Percentiles rank a stretch among this genome's conserved stretches.
phyloP scores from a whole-genome alignment of 768 basidiomycete genomes.

The Leccinum uliginosum region DNA sequence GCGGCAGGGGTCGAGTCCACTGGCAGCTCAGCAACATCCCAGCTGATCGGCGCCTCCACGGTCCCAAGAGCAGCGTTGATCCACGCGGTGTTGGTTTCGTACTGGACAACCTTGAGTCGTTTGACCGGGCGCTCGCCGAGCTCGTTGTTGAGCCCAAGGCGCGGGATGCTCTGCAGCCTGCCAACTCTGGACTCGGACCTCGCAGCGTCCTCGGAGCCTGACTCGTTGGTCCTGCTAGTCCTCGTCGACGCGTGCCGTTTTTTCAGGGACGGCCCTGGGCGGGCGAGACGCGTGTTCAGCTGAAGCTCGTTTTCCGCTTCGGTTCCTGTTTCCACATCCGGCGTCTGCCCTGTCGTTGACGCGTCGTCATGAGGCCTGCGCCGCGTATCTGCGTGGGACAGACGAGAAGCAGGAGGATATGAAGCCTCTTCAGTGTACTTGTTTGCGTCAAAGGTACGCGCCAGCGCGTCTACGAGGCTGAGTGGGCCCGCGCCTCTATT shows the following conservation, averaged over 20 bases:
- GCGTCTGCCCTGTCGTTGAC: conserved; percentile 4
- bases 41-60: conserved; percentile 16
- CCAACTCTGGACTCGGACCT: background rate
- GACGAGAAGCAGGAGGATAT: background rate
- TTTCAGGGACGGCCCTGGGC: background rate
- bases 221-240: background rate
- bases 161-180: background rate
- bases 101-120: conserved; percentile 18
- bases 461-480: conserved; percentile 22
- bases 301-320: conserved; percentile 20
- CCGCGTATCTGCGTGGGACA: background rate
- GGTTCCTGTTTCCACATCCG: conserved; percentile 18
- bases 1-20: conserved; percentile 4
- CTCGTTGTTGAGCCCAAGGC: background rate
- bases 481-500: background rate
- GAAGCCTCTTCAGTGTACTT: conserved; percentile 1
- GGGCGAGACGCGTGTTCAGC: conserved; percentile 1
- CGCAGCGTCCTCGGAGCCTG: conserved; percentile 3
- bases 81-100: conserved; percentile 14
- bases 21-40: conserved; percentile 7
- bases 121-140: conserved; percentile 12
- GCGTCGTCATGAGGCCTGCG: background rate
- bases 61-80: conserved; percentile 26
- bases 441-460: conserved; percentile 27
- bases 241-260: background rate